Evolutionary conservation across 441 rosid genomes (phyloP).

Genomic region (Euphorbia schlechtendalii): DNA sequence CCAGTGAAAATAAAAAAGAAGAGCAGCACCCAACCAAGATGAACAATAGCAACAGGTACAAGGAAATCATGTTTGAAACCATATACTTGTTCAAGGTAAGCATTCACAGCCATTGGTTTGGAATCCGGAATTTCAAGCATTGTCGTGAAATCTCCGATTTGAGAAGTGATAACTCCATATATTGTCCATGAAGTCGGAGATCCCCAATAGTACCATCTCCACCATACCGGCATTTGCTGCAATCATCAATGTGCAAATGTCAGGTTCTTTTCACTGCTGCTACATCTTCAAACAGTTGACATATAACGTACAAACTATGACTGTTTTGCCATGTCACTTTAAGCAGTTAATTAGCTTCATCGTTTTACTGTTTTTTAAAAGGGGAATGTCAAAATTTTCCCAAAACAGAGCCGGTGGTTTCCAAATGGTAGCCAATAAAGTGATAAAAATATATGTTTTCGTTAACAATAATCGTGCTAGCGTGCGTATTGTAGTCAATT

Average conservation of each 20-base stretch:
- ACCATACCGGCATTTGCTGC: conserved; percentile 52
- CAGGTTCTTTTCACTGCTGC: too few relatives aligned
- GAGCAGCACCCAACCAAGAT: conserved; percentile 40
- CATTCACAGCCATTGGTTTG: conserved; percentile 21
- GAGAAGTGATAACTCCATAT: conserved; percentile 38
- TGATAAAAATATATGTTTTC: too few relatives aligned
- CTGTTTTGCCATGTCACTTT: not conserved
- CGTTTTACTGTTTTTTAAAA: too few relatives aligned
- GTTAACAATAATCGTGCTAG: too few relatives aligned
- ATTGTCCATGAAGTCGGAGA: conserved; percentile 43
- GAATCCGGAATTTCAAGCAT: conserved; percentile 18
- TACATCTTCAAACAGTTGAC: too few relatives aligned
- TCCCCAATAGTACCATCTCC: conserved; percentile 56
- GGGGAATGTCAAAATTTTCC: too few relatives aligned
- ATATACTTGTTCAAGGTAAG: conserved; percentile 28
- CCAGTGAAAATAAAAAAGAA: conserved; percentile 49
- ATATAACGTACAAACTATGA: too few relatives aligned
- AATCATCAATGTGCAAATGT: too few relatives aligned
- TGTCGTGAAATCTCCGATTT: conserved; percentile 25
- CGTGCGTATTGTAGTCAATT: too few relatives aligned
- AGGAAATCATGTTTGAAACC: conserved; percentile 46
- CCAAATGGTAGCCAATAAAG: too few relatives aligned
- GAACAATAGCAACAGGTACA: conserved; percentile 36
- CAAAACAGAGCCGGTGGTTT: too few relatives aligned
- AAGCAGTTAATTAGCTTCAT: too few relatives aligned